Evolutionary conservation across 768 basidiomycete species (phyloP), one percentile per base, ranked within the genome.

Genomic region (Sutorius australiensis): DNA sequence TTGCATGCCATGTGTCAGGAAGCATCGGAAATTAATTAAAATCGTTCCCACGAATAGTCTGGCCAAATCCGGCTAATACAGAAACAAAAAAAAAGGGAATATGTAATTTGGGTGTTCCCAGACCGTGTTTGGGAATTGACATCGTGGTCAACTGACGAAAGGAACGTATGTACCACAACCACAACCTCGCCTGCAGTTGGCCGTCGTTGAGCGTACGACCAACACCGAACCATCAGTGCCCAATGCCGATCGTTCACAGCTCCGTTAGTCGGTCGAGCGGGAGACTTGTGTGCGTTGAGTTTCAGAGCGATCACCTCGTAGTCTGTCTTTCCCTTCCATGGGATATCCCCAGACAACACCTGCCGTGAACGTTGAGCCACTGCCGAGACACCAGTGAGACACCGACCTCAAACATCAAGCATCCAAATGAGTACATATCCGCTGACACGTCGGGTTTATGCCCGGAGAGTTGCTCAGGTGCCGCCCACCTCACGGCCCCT

Each of bases 281-380:
- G 44, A 1, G 14, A 27, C 13, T 3, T 21, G 39, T 53, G 44
- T 1, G 27, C 39, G 0, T 2, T 8, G 5, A 55, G 12, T 27
- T 55, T 55, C 28, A 54, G 30, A 31, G 14, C 39, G 1, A 46
- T 12, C 0, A 55, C 51, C 21, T 54, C n/a, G 3, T 1, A 55
- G 0, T 24, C 16, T 0, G 5, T 55, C 45, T 27, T 30, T 17
- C 17, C 51, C 45, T 54, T 55, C 51, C 54, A 54, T 4, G 54
- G 54, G 9, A 47, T 19, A 1, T 54, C 54, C 17, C 54, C 51
- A 5, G 45, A 55, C 4, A 54, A 6, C 9, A 55, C 51, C 51
- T 55, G 5, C 0, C 2, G 1, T 7, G 11, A 21, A 32, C 28
- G 6, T 5, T 42, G 1, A 19, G 21, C 3, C 1, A 7, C 31